Conservation (phyloP, 192 early-diverging fungal genomes). For the Spinellus fusiger region DNA sequence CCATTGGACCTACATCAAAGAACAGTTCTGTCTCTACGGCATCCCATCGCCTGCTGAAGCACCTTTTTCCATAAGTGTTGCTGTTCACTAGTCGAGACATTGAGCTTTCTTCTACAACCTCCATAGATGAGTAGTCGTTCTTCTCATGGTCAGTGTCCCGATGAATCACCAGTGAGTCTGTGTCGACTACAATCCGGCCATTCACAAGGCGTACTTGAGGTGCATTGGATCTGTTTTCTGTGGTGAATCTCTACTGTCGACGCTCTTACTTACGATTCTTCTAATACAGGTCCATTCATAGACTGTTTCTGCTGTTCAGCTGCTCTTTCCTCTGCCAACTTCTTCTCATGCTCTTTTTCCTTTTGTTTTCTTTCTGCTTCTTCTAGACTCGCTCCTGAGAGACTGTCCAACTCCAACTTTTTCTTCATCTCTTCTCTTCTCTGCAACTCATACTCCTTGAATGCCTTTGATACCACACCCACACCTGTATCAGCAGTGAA, state of each 20-base stretch:
- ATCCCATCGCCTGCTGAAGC: slow-evolving; percentile 8
- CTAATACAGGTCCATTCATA: slow-evolving; percentile 1
- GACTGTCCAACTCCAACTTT: not conserved
- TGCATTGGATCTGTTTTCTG: slow-evolving; percentile 18
- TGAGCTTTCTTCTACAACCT: slow-evolving; percentile 24
- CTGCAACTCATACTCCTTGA: slow-evolving; percentile 16
- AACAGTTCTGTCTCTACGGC: slow-evolving; percentile 20
- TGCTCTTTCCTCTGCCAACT: slow-evolving; percentile 6
- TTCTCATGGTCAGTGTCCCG: not conserved
- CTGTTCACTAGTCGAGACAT: slow-evolving; percentile 23
- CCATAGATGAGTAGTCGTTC: slow-evolving; percentile 10
- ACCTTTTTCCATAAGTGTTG: slow-evolving; percentile 14
- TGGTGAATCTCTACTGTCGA: not conserved
- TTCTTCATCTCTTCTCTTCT: not conserved
- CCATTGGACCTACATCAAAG: slow-evolving; percentile 16
- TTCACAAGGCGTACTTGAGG: slow-evolving; percentile 28
- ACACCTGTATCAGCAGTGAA: slow-evolving; percentile 15
- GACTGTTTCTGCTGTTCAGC: not conserved
- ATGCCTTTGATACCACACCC: slow-evolving; percentile 24
- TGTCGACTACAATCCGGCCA: slow-evolving; percentile 31
- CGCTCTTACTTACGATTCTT: slow-evolving; percentile 16
- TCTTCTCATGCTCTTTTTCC: slow-evolving; percentile 4
- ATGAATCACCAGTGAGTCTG: slow-evolving; percentile 17
- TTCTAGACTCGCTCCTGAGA: not conserved
- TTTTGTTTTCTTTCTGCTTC: not conserved